phyloP scores from a whole-genome alignment of 768 basidiomycete genomes.

The Calocera viscosa region DNA sequence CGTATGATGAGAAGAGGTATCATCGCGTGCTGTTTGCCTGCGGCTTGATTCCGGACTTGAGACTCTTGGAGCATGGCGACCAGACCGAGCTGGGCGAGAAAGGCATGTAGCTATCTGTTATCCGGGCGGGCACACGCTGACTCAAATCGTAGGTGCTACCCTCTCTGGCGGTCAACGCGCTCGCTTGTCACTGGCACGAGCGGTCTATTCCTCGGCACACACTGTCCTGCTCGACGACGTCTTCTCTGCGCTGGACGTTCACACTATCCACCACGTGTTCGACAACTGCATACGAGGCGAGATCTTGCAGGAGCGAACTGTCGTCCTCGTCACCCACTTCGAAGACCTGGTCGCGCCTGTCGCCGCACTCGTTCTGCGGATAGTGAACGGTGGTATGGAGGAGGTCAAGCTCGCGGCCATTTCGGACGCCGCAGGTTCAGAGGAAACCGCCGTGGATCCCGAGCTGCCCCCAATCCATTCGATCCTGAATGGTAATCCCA shows the following conservation, averaged over 20 bases:
- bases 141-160: slow-evolving; percentile 43
- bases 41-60: slow-evolving; percentile 56
- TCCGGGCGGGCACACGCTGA: too few relatives aligned
- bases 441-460: not conserved
- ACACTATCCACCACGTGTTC: slow-evolving; percentile 28
- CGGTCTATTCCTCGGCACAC: slow-evolving; percentile 51
- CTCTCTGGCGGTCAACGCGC: slow-evolving; percentile 65
- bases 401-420: not conserved
- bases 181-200: slow-evolving; percentile 62
- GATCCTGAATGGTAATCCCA: not conserved
- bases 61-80: slow-evolving; percentile 62
- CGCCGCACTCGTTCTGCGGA: not conserved
- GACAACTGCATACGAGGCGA: slow-evolving; percentile 48
- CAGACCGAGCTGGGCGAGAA: slow-evolving; percentile 62
- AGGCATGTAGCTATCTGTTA: too few relatives aligned
- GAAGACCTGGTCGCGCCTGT: slow-evolving; percentile 9
- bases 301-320: slow-evolving; percentile 53
- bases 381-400: not conserved
- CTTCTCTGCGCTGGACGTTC: slow-evolving; percentile 28
- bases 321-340: slow-evolving; percentile 36
- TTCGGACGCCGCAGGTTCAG: not conserved
- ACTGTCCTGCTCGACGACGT: slow-evolving; percentile 19
- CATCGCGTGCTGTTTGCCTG: slow-evolving; percentile 59
- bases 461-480: slow-evolving; percentile 1
- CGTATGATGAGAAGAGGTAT: slow-evolving; percentile 52